phyloP scores from a whole-genome alignment of 305 asterid genomes.

The Solanum hybrid region DNA sequence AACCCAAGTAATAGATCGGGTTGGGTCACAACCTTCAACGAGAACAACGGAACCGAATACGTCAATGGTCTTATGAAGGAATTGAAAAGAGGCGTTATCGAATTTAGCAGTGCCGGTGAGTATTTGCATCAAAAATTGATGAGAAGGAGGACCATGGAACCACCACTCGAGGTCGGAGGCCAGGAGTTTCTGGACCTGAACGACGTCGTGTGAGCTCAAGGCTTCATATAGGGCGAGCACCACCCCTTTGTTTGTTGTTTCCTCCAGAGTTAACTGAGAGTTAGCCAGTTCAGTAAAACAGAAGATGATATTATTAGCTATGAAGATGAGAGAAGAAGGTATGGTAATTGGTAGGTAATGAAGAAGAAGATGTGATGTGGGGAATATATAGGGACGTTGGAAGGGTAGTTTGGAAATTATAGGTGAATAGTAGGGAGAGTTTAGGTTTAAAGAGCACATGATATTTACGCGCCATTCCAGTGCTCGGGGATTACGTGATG shows the following conservation, averaged over 20 bases:
- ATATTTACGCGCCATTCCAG: background rate
- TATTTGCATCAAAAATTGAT: slow-evolving; percentile 89
- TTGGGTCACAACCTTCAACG: slow-evolving; percentile 64
- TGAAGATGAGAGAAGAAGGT: background rate
- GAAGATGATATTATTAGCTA: background rate
- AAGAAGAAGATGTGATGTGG: background rate
- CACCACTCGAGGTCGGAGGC: slow-evolving; percentile 98
- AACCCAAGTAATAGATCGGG: slow-evolving; percentile 62
- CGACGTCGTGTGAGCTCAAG: slow-evolving; percentile 62
- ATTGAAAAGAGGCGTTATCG: slow-evolving; percentile 22
- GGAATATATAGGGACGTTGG: background rate
- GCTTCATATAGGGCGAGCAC: slow-evolving; percentile 96
- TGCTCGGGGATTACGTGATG: background rate
- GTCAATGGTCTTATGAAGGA: slow-evolving; percentile 51
- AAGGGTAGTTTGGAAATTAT: background rate
- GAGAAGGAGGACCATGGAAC: slow-evolving; percentile 97
- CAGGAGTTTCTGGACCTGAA: slow-evolving; percentile 49
- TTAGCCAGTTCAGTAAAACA: slow-evolving; percentile 63
- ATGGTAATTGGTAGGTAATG: background rate
- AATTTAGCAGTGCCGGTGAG: slow-evolving; percentile 48
- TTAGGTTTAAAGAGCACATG: background rate
- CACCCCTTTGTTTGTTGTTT: slow-evolving; percentile 57
- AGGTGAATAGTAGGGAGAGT: background rate
- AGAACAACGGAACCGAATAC: slow-evolving; percentile 67
- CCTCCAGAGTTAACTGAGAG: slow-evolving; percentile 68